These are phyloP conservation scores for Paulownia fortunei DNA, from an alignment of 257 asterid genomes.

Conservation along the genomic window DNA sequence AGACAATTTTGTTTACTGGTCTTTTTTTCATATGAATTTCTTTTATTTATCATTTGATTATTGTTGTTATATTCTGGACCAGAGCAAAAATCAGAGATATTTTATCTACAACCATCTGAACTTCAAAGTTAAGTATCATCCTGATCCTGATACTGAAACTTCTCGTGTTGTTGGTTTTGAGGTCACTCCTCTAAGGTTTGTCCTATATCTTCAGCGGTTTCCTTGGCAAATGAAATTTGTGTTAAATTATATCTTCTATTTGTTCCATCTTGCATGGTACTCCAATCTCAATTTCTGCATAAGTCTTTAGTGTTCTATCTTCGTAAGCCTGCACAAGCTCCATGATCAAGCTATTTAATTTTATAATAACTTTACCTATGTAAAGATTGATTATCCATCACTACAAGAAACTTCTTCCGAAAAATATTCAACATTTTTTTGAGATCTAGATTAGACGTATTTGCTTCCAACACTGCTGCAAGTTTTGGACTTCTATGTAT, in stretches of 20 bases:
- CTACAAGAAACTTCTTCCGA: not conserved
- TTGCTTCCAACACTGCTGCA: not conserved
- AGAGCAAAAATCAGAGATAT: slow-evolving; percentile 49
- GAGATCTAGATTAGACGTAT: not conserved
- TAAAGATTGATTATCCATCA: not conserved
- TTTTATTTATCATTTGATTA: not conserved
- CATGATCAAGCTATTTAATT: not conserved
- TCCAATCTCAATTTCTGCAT: not conserved
- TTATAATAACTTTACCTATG: not conserved
- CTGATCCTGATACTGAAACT: slow-evolving; percentile 46
- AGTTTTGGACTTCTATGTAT: not conserved
- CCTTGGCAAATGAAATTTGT: not conserved
- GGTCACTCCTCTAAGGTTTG: slow-evolving; percentile 59
- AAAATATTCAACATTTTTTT: not conserved
- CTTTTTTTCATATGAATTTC: not conserved
- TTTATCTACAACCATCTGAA: slow-evolving; percentile 53
- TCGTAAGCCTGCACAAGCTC: not conserved
- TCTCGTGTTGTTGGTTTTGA: slow-evolving; percentile 64
- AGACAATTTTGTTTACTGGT: not conserved
- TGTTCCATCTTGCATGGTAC: not conserved
- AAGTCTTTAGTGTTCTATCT: not conserved
- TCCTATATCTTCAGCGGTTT: slow-evolving; percentile 20
- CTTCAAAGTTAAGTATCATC: slow-evolving; percentile 61
- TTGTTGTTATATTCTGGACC: slow-evolving; percentile 16
- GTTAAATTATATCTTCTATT: not conserved